A percentile compares a stretch with the other conserved stretches of the same genome.
These are phyloP conservation scores for Sideroxylon spinosum DNA, from an alignment of 179 eudicot species.

Conservation along the genomic window DNA sequence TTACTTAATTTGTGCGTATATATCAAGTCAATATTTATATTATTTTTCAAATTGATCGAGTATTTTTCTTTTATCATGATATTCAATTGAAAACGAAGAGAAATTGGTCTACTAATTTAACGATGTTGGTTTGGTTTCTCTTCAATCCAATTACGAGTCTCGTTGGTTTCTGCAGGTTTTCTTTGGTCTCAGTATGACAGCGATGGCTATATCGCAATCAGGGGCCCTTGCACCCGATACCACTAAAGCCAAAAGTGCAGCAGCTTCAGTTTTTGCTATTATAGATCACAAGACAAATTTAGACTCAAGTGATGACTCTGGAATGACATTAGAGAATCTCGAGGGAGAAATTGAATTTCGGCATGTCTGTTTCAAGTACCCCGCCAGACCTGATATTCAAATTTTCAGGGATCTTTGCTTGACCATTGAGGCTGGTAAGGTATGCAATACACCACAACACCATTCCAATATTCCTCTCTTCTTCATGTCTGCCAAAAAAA, in stretches of 20 bases:
- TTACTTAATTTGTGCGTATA: not conserved
- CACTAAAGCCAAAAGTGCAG: conserved; percentile 39
- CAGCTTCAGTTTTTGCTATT: conserved; percentile 36
- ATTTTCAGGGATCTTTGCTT: conserved; percentile 35
- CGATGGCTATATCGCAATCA: conserved; percentile 28
- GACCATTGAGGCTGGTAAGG: conserved; percentile 39
- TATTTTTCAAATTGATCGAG: not conserved
- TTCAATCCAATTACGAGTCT: not conserved
- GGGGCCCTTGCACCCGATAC: conserved; percentile 39
- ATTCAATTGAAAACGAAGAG: not conserved
- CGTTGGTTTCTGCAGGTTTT: conserved; percentile 32
- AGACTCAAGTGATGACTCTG: conserved; percentile 39
- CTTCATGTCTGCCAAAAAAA: not conserved
- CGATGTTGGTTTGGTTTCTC: not conserved
- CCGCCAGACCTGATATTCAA: conserved; percentile 38
- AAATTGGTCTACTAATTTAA: not conserved
- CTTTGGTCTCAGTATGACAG: conserved; percentile 38
- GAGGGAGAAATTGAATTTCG: conserved; percentile 40
- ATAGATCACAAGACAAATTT: conserved; percentile 38
- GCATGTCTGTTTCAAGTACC: conserved; percentile 39
- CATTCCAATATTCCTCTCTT: not conserved
- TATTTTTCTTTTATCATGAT: too few species aligned
- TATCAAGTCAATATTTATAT: not conserved
- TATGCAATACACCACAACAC: not conserved
- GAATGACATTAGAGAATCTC: conserved; percentile 30